These are phyloP conservation scores for Clavispora fructus DNA, from an alignment of 805 yeast genomes.

Conservation along the genomic window DNA sequence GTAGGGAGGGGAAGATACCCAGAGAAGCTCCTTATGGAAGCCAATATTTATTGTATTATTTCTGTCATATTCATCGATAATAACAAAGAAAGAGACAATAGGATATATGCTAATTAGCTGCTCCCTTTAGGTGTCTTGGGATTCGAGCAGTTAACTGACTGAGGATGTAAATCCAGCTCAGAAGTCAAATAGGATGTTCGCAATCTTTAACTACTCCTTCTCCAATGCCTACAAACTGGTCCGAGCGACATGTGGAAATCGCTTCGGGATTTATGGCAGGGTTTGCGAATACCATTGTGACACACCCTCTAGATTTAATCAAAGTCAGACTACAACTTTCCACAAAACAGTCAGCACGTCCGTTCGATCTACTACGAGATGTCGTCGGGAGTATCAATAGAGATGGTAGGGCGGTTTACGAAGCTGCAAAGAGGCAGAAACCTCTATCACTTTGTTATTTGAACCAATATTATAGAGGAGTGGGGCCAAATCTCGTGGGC, in stretches of 20 bases:
- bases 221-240: background rate
- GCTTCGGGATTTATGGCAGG: conserved; percentile 81
- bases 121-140: no score
- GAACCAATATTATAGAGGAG: conserved; percentile 58
- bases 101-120: no score
- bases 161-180: background rate
- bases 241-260: conserved; percentile 45
- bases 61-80: no score
- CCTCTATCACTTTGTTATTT: conserved; percentile 2
- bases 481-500: conserved; percentile 75
- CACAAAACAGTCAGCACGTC: conserved; percentile 6
- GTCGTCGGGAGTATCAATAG: conserved; percentile 13
- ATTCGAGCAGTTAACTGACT: background rate
- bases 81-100: no score
- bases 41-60: no score
- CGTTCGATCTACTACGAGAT: conserved; percentile 16
- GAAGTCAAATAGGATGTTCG: background rate
- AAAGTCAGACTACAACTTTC: conserved; percentile 78
- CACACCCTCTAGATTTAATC: conserved; percentile 87
- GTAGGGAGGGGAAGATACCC: no score
- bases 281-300: conserved; percentile 64
- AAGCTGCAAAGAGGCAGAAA: conserved; percentile 1
- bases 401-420: background rate
- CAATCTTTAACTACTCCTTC: background rate
- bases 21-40: no score